These are phyloP conservation scores for Nicotiana noctiflora DNA, from an alignment of 257 asterid genomes.

Conservation along the genomic window DNA sequence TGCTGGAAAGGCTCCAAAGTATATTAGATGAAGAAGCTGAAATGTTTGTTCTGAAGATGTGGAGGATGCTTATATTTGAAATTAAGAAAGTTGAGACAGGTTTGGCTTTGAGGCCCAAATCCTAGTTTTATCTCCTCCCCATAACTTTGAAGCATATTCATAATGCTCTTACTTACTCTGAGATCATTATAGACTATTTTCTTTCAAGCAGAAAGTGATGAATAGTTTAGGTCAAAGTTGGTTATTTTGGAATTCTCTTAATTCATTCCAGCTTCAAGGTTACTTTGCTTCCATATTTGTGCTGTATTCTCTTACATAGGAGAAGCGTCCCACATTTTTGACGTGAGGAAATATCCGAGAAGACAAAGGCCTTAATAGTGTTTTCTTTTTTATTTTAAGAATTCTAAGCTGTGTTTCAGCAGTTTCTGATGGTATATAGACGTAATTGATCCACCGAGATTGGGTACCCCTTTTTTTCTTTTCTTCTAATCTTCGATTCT, in stretches of 20 bases:
- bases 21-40: slow-evolving; percentile 98
- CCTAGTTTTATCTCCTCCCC: slow-evolving; percentile 25
- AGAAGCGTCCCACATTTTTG: background rate
- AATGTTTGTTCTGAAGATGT: slow-evolving; percentile 98
- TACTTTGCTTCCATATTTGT: background rate
- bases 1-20: slow-evolving; percentile 87
- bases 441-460: too few species aligned
- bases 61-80: slow-evolving; percentile 99
- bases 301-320: background rate
- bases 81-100: slow-evolving; percentile 93
- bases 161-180: background rate
- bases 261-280: slow-evolving; percentile 1
- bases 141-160: background rate
- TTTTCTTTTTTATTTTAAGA: too few species aligned
- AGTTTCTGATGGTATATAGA: too few species aligned
- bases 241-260: background rate
- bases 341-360: background rate
- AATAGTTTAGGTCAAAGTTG: slow-evolving; percentile 7
- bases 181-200: background rate
- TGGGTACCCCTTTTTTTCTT: too few species aligned
- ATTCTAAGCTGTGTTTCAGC: too few species aligned
- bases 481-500: too few species aligned
- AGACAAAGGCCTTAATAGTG: background rate
- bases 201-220: background rate
- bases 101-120: slow-evolving; percentile 44